Percentiles rank a stretch among this genome's conserved stretches.
phyloP scores from a whole-genome alignment of 1,284 basidiomycete species.

The Coniferiporia sulphurascens region DNA sequence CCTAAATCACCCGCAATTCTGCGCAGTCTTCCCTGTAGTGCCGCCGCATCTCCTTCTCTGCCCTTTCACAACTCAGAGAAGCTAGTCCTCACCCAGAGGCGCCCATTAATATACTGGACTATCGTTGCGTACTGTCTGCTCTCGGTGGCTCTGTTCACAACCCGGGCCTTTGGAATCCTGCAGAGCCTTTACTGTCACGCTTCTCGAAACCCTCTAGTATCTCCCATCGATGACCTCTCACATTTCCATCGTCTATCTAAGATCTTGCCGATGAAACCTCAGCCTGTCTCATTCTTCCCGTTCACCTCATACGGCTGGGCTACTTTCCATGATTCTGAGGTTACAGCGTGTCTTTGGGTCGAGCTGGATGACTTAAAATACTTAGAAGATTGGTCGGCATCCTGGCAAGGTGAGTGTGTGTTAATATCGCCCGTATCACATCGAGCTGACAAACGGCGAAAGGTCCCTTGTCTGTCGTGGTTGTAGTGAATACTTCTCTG shows the following conservation, averaged over 20 bases:
- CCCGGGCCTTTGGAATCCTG: slow-evolving; percentile 16
- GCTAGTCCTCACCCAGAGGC: neutral
- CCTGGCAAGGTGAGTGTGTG: slow-evolving; percentile 45
- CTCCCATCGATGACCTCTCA: slow-evolving; percentile 23
- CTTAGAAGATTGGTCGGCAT: slow-evolving; percentile 33
- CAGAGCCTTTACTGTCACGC: slow-evolving; percentile 16
- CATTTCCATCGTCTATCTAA: slow-evolving; percentile 27
- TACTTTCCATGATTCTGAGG: slow-evolving; percentile 19
- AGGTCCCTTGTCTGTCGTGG: slow-evolving; percentile 46
- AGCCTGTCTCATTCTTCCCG: slow-evolving; percentile 24
- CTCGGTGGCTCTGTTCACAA: slow-evolving; percentile 37
- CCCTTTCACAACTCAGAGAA: slow-evolving; percentile 8
- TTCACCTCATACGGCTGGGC: slow-evolving; percentile 22
- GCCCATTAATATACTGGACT: slow-evolving; percentile 23
- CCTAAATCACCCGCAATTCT: slow-evolving; percentile 7
- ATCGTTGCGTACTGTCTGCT: slow-evolving; percentile 37
- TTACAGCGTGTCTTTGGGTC: slow-evolving; percentile 53
- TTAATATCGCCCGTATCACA: neutral
- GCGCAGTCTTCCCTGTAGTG: neutral
- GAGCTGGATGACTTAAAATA: slow-evolving; percentile 32
- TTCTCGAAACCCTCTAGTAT: slow-evolving; percentile 19
- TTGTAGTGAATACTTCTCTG: slow-evolving; percentile 37
- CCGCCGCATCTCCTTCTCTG: neutral
- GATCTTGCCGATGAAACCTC: slow-evolving; percentile 26
- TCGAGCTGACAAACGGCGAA: neutral